Conservation (phyloP, 345 rosid species). For the Acer negundo region DNA sequence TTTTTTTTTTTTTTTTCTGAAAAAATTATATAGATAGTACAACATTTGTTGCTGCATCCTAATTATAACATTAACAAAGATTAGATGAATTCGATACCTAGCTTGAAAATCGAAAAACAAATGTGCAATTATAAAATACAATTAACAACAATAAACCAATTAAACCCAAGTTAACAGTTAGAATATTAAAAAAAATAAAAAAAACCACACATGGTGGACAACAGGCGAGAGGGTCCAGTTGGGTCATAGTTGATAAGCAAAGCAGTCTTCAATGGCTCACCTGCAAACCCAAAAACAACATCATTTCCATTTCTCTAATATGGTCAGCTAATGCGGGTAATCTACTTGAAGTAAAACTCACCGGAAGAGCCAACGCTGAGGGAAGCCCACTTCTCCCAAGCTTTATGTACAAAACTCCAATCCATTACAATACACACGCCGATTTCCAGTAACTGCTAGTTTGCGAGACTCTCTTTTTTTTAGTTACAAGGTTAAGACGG, state of each 20-base stretch:
- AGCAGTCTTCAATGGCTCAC: constrained; percentile 74
- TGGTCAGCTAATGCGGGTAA: not conserved
- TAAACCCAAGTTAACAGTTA: not conserved
- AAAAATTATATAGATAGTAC: not conserved
- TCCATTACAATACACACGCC: constrained; percentile 43
- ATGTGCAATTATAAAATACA: not conserved
- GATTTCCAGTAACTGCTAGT: too few species aligned
- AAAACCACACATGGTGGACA: constrained; percentile 67
- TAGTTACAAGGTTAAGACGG: too few species aligned
- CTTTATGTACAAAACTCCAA: constrained; percentile 53
- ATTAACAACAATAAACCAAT: not conserved
- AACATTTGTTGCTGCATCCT: not conserved
- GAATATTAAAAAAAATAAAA: not conserved
- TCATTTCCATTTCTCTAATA: not conserved
- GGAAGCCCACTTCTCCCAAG: constrained; percentile 84
- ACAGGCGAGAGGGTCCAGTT: constrained; percentile 68
- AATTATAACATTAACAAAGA: not conserved
- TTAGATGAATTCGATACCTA: not conserved
- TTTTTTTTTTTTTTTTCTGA: too few species aligned
- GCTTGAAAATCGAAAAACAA: not conserved
- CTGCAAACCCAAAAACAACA: constrained; percentile 31
- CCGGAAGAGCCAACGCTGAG: constrained; percentile 59
- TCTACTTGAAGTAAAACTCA: constrained; percentile 18
- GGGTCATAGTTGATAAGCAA: constrained; percentile 79
- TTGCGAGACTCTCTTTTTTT: too few species aligned